These are phyloP conservation scores for Volvox reticuliferus DNA, from an alignment of 139 green algal genomes.

Conservation along the genomic window DNA sequence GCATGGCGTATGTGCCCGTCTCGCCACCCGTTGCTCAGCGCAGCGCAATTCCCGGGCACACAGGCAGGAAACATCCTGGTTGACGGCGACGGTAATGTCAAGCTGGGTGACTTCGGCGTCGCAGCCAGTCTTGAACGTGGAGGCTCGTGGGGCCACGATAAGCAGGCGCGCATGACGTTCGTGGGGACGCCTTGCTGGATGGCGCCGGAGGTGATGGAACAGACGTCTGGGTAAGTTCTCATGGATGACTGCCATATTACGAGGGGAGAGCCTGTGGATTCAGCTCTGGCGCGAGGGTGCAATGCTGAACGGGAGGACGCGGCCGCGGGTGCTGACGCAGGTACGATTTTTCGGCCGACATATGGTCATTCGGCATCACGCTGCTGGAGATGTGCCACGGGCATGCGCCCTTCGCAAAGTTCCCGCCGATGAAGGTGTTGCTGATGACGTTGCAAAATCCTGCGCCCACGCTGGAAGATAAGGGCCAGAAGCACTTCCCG, in stretches of 20 bases:
- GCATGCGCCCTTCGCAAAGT: constrained; percentile 98
- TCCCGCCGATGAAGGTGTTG: constrained; percentile 97
- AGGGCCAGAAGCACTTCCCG: constrained; percentile 86
- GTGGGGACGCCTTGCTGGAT: constrained; percentile 89
- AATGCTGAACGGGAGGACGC: no score
- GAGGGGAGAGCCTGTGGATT: no score
- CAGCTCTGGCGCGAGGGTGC: no score
- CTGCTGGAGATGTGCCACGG: constrained; percentile 98
- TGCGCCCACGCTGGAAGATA: constrained; percentile 89
- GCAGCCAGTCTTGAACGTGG: constrained; percentile 91
- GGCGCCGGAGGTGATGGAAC: constrained; percentile 99
- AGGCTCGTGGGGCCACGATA: constrained; percentile 89
- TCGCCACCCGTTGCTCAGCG: background rate
- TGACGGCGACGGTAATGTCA: constrained; percentile 88
- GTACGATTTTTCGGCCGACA: constrained; percentile 94
- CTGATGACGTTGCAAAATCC: constrained; percentile 98
- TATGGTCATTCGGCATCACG: constrained; percentile 99
- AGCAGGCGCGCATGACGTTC: constrained; percentile 83
- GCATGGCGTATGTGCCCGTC: no score
- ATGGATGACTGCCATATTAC: no score
- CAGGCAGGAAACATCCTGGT: constrained; percentile 99
- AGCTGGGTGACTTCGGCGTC: constrained; percentile 98
- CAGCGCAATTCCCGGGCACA: background rate
- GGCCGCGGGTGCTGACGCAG: constrained; percentile 50
- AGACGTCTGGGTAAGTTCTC: constrained; percentile 76